Percentiles rank a stretch among this genome's conserved stretches.
Conservation (phyloP, 148 eudicot species). For the Fagopyrum homotropicum region DNA sequence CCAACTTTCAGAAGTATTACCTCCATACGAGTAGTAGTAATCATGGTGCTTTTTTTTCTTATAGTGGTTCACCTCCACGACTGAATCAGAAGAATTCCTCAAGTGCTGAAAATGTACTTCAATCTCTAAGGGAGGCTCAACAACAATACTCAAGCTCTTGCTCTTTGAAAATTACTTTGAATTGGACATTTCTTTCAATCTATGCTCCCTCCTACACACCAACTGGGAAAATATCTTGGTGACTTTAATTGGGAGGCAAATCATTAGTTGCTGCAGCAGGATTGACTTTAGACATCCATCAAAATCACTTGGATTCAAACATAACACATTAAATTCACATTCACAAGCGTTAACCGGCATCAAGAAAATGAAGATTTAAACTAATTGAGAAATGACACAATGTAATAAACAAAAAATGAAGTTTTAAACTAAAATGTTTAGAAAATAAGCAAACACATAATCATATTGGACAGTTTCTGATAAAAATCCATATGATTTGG, state of each 20-base stretch:
- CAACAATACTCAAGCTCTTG: conserved; percentile 29
- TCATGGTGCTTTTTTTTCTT: conserved; percentile 31
- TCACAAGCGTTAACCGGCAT: too few species aligned
- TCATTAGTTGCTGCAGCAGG: conserved; percentile 27
- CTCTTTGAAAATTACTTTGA: conserved; percentile 32
- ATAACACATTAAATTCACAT: too few species aligned
- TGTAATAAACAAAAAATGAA: too few species aligned
- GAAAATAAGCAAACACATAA: too few species aligned
- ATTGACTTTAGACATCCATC: conserved; percentile 26
- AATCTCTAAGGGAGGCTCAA: conserved; percentile 25
- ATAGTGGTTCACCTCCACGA: conserved; percentile 29
- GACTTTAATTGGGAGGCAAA: conserved; percentile 17
- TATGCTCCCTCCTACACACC: conserved; percentile 33
- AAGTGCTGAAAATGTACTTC: conserved; percentile 29
- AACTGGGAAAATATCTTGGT: conserved; percentile 17
- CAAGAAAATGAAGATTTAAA: too few species aligned
- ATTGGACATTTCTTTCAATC: conserved; percentile 38
- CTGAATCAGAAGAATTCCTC: conserved; percentile 28
- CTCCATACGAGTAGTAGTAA: conserved; percentile 38
- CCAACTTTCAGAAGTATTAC: conserved; percentile 27
- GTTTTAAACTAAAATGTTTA: too few species aligned
- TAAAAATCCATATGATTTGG: too few species aligned
- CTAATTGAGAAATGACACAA: too few species aligned
- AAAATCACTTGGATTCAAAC: conserved; percentile 17
- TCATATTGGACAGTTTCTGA: too few species aligned